These are phyloP conservation scores for Claviceps spartinae DNA, from an alignment of 2,329 filamentous ascomycete genomes.

Conservation along the genomic window DNA sequence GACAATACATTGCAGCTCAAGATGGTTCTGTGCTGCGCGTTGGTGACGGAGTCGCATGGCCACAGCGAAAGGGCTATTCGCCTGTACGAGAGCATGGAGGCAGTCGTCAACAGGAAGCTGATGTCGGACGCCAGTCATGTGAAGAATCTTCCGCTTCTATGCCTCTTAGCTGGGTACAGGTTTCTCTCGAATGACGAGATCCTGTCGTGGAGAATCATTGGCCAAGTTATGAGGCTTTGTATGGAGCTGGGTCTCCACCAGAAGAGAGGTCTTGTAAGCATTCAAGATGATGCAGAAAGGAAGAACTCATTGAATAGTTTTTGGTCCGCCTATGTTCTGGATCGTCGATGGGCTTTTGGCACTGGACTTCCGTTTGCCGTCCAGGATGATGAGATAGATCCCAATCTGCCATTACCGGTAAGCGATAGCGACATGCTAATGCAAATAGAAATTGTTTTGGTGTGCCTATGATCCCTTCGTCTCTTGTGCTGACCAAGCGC, in stretches of 20 bases:
- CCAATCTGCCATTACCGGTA: slow-evolving; percentile 66
- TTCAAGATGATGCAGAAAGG: slow-evolving; percentile 55
- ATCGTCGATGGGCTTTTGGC: slow-evolving; percentile 80
- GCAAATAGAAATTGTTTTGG: background rate
- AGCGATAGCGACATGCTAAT: slow-evolving; percentile 16
- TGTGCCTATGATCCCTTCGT: background rate
- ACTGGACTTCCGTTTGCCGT: slow-evolving; percentile 77
- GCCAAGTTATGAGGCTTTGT: slow-evolving; percentile 67
- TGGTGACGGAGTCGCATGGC: slow-evolving; percentile 67
- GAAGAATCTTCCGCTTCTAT: slow-evolving; percentile 35
- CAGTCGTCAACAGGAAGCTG: slow-evolving; percentile 51
- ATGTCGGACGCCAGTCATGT: slow-evolving; percentile 39
- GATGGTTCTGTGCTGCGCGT: slow-evolving; percentile 64
- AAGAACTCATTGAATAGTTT: slow-evolving; percentile 58
- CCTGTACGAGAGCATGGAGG: slow-evolving; percentile 65
- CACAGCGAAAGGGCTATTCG: slow-evolving; percentile 60
- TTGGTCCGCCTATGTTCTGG: slow-evolving; percentile 77
- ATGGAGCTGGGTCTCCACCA: slow-evolving; percentile 74
- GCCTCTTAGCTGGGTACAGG: slow-evolving; percentile 50
- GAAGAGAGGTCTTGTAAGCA: slow-evolving; percentile 56
- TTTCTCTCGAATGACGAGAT: slow-evolving; percentile 80
- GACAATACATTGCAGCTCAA: slow-evolving; percentile 59
- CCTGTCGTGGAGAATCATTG: slow-evolving; percentile 76
- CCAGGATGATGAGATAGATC: slow-evolving; percentile 76
- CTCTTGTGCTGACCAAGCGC: background rate